Conservation (phyloP, 257 asterid species). For the Nicotiana obtusifolia region DNA sequence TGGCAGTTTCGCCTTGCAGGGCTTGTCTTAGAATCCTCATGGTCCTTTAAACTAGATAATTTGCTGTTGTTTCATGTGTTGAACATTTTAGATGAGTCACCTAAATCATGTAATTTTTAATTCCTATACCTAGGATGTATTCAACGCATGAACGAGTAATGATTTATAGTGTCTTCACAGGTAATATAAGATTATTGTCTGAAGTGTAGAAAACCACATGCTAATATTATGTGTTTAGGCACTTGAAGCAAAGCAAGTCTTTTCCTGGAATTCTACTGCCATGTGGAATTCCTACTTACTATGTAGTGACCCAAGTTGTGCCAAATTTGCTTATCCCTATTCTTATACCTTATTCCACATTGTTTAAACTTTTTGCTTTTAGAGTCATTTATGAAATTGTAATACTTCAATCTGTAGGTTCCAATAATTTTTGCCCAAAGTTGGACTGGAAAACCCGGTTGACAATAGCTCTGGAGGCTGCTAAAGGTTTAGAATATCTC, state of each 20-base stretch:
- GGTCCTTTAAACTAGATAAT: background rate
- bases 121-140: background rate
- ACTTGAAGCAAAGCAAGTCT: background rate
- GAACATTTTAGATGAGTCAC: background rate
- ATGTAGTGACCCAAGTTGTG: background rate
- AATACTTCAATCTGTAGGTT: conserved; percentile 30
- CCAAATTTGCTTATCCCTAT: background rate
- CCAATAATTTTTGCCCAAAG: conserved; percentile 36
- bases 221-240: background rate
- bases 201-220: background rate
- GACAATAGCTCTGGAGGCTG: conserved; percentile 88
- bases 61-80: background rate
- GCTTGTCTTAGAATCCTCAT: background rate
- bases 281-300: background rate
- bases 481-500: conserved; percentile 87
- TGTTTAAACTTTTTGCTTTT: background rate
- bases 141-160: background rate
- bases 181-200: background rate
- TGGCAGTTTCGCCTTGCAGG: background rate
- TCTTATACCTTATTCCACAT: background rate
- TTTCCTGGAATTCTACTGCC: background rate
- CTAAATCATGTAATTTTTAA: background rate
- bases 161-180: background rate
- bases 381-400: background rate
- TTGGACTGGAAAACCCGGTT: conserved; percentile 81